These are phyloP conservation scores for Oryza glumipatula DNA, from an alignment of 176 grass and related monocot species.

Conservation along the genomic window DNA sequence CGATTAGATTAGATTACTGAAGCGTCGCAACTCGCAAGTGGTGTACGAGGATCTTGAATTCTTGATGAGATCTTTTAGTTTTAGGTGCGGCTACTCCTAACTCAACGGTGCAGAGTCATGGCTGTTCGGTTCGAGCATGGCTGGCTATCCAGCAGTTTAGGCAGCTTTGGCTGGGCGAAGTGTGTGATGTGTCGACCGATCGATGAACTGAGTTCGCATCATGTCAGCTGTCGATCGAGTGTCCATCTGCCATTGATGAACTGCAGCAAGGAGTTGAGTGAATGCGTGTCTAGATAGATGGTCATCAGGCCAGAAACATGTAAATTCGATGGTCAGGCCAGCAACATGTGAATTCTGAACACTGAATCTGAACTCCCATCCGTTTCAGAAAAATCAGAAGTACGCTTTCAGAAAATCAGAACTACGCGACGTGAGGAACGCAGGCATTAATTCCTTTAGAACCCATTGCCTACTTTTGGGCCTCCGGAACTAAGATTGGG, in stretches of 20 bases:
- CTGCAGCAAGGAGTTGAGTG: background rate
- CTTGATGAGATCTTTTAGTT: background rate
- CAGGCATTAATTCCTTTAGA: background rate
- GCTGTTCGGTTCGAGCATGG: too few relatives aligned
- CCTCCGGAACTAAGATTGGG: background rate
- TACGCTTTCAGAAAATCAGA: background rate
- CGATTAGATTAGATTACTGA: background rate
- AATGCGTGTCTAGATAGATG: too few relatives aligned
- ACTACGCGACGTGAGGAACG: background rate
- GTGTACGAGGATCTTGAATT: background rate
- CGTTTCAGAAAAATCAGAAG: background rate
- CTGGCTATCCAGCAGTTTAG: too few relatives aligned
- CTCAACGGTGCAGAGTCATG: background rate
- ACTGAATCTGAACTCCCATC: background rate
- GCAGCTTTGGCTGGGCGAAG: too few relatives aligned
- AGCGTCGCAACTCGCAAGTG: background rate
- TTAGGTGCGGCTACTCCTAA: background rate
- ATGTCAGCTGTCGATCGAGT: background rate
- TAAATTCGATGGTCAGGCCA: background rate
- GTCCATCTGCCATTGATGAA: background rate
- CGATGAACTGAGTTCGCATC: background rate
- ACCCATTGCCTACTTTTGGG: background rate
- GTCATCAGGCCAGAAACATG: background rate
- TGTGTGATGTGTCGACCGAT: background rate
- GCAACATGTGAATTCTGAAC: background rate